Evolutionary conservation across 805 yeast genomes (phyloP), one percentile per base, ranked within the genome.

Genomic region (Blastobotrys muscicola): DNA sequence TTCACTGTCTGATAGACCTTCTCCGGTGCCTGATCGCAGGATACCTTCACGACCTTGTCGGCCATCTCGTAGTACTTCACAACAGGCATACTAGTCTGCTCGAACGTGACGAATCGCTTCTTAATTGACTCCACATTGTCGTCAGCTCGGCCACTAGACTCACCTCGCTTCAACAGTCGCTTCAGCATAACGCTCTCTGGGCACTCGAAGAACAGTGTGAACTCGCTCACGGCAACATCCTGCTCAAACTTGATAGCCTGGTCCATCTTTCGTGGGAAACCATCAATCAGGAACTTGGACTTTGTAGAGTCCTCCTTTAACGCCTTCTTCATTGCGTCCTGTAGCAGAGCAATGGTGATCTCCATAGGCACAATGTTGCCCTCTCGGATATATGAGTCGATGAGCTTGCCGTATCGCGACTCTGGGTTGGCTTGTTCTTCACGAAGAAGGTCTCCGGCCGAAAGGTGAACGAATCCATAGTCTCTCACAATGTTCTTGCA

Each of bases 201-300:
- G 15, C 44, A 41, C 23, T 41, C 44, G 16, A 41, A 35, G 23
- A 33, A 41, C 12, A 41, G 39, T 9, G 39, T 35, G 16, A 35
- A 30, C 45, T 52, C 54, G 35, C 30, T 14, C 12, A 35, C 52
- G 5, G 59, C 54, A 6, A 59, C 59, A 65, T 54, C 75, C 68
- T 80, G 74, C 64, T 86, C 95, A 59, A 86, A 86, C 12, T 85
- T 81, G 23, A 80, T 44, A 0, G 95, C 95, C 64, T 87, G 95
- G 63, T 86, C 95, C 94, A 87, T 85, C 60, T 86, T 85, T 61
- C 95, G 74, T 42, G 95, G 95, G 71, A 86, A 87, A 0, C 95
- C 95, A 61, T 87, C 96, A 42, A 86, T 77, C 55, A 86, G 67
- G 60, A 85, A 87, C 52, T 74, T 75, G 43, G 70, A 70, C 16